Evolutionary conservation across 2,329 filamentous ascomycete species (phyloP).

Genomic region (Pseudopithomyces maydicus): DNA sequence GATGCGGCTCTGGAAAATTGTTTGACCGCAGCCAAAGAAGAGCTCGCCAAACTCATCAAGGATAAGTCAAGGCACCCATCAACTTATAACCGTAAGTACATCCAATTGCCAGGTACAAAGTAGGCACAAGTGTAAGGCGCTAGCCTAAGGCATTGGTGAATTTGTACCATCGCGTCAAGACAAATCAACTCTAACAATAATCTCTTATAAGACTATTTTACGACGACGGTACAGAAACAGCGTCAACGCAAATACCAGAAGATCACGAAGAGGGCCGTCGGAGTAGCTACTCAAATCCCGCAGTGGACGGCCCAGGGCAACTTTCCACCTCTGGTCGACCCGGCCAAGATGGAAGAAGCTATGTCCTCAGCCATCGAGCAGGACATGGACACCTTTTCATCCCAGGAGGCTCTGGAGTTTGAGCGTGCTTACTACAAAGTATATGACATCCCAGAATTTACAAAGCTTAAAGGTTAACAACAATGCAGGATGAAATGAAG

Average conservation of each 20-base stretch:
- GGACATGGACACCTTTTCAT: constrained; percentile 37
- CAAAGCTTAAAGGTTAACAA: background rate
- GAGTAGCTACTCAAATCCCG: background rate
- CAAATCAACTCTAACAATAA: too few species aligned
- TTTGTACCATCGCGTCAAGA: too few species aligned
- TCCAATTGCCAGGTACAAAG: background rate
- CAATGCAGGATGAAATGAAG: constrained; percentile 34
- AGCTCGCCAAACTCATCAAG: constrained; percentile 53
- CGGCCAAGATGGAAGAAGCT: background rate
- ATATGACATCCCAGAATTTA: background rate
- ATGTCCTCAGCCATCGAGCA: constrained; percentile 12
- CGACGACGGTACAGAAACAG: constrained; percentile 26
- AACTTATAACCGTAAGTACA: constrained; percentile 54
- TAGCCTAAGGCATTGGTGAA: too few species aligned
- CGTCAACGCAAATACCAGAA: constrained; percentile 23
- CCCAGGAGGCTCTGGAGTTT: constrained; percentile 40
- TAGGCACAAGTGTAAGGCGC: too few species aligned
- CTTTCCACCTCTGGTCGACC: background rate
- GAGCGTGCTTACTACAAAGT: constrained; percentile 38
- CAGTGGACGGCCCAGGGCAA: background rate
- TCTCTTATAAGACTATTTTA: constrained; percentile 41
- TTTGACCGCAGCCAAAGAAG: constrained; percentile 38
- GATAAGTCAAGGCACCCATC: constrained; percentile 57
- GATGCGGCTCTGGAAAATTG: constrained; percentile 49
- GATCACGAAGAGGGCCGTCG: background rate